Evolutionary conservation across 495 filamentous ascomycete species (phyloP).

Genomic region (Aeminium ludgeri): DNA sequence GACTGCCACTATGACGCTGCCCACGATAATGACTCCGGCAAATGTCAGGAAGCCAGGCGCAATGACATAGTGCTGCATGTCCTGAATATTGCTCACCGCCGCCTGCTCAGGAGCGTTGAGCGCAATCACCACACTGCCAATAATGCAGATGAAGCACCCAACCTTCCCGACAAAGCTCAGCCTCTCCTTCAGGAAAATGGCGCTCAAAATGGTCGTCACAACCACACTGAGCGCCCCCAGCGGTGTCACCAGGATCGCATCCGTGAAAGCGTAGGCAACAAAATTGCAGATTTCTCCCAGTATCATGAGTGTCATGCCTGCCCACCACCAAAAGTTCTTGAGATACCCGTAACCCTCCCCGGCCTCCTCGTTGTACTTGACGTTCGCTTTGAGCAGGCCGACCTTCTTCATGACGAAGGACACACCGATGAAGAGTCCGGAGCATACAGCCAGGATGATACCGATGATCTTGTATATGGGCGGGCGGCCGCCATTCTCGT

Average conservation of each 20-base stretch:
- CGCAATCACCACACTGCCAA: slow-evolving; percentile 84
- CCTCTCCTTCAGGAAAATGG: slow-evolving; percentile 91
- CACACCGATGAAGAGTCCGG: slow-evolving; percentile 82
- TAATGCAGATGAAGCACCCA: slow-evolving; percentile 85
- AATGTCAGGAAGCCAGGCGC: slow-evolving; percentile 75
- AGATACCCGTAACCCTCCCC: slow-evolving; percentile 97
- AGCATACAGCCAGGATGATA: slow-evolving; percentile 69
- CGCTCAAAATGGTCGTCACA: slow-evolving; percentile 78
- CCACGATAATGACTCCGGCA: slow-evolving; percentile 66
- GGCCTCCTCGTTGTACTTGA: slow-evolving; percentile 91
- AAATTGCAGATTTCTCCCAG: slow-evolving; percentile 95
- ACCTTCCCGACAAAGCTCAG: slow-evolving; percentile 92
- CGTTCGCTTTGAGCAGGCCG: slow-evolving; percentile 77
- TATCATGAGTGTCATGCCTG: slow-evolving; percentile 94
- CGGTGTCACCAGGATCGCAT: slow-evolving; percentile 91
- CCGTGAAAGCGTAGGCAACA: slow-evolving; percentile 90
- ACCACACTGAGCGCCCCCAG: slow-evolving; percentile 91
- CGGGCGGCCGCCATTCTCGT: slow-evolving; percentile 25
- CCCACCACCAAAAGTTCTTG: slow-evolving; percentile 93
- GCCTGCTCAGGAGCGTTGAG: slow-evolving; percentile 81
- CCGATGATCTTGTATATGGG: slow-evolving; percentile 72
- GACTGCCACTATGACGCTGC: slow-evolving; percentile 50
- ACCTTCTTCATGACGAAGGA: slow-evolving; percentile 95
- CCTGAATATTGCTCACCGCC: slow-evolving; percentile 73
- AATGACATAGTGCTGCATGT: slow-evolving; percentile 81